Evolutionary conservation across 78 protist species (phyloP), one percentile per base, ranked within the genome.

Genomic region (Monocercomonoides exilis): DNA sequence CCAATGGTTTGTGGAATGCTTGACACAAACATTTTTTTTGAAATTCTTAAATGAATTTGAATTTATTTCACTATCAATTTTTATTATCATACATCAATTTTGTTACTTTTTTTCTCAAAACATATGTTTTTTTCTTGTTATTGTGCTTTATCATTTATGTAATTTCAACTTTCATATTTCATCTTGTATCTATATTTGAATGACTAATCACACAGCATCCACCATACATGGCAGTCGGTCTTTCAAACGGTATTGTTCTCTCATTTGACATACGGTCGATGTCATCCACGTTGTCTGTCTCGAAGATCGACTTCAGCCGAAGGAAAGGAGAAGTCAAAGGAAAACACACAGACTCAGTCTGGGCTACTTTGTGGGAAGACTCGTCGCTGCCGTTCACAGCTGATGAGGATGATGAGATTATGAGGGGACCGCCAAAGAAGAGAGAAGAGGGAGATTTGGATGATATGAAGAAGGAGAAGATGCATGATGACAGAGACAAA

Each of bases 1-100:
- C 93, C 91, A 21, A 45, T 33, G 77, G 81, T 77, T 45, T 3
- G 86, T 1, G 63, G 45, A 33, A 1, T 82, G 85, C 6, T 44
- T 81, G 4, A 1, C 1, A 44, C 2, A 1, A 3, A 2, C 44
- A 44, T 1, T 33, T 81, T 33, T 3, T 81, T 33, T 3, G 70
- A n/a, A n/a, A n/a, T n/a, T n/a, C n/a, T n/a, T n/a, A n/a, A n/a
- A n/a, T n/a, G n/a, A n/a, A n/a, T n/a, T n/a, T n/a, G n/a, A n/a
- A n/a, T n/a, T n/a, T n/a, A n/a, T n/a, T n/a, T n/a, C n/a, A n/a
- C n/a, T n/a, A n/a, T n/a, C n/a, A n/a, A n/a, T n/a, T n/a, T n/a
- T n/a, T n/a, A n/a, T n/a, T n/a, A n/a, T n/a, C n/a, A n/a, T n/a
- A n/a, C n/a, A n/a, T n/a, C n/a, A n/a, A n/a, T n/a, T n/a, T n/a